Evolutionary conservation across 2,329 filamentous ascomycete species (phyloP).

Genomic region (Zasmidium citrigriseum): DNA sequence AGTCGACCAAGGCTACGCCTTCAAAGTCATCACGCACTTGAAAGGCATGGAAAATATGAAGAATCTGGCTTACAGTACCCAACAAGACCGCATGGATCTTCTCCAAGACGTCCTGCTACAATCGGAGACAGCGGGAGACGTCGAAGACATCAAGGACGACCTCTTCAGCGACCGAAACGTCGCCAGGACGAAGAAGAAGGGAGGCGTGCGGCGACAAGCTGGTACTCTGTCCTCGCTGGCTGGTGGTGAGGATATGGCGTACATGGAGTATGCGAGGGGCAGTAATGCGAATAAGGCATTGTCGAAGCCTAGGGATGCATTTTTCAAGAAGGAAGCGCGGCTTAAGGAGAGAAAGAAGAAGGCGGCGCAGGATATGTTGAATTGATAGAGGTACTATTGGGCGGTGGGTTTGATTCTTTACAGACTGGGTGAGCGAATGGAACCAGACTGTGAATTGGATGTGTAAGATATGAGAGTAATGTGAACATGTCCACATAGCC

Average conservation of each 20-base stretch:
- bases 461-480: neutral
- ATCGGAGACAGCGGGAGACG: slow-evolving; percentile 71
- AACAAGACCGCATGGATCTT: slow-evolving; percentile 79
- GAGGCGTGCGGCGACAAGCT: slow-evolving; percentile 73
- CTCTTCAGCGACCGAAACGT: slow-evolving; percentile 61
- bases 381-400: neutral
- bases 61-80: slow-evolving; percentile 75
- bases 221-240: slow-evolving; percentile 83
- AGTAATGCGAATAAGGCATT: slow-evolving; percentile 48
- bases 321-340: slow-evolving; percentile 46
- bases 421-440: neutral
- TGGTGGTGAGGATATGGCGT: slow-evolving; percentile 97
- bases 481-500: too few relatives aligned
- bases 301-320: slow-evolving; percentile 45
- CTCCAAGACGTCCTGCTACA: slow-evolving; percentile 87
- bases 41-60: slow-evolving; percentile 85
- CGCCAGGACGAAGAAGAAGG: slow-evolving; percentile 43
- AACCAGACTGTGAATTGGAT: neutral
- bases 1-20: slow-evolving; percentile 96
- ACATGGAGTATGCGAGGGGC: slow-evolving; percentile 50
- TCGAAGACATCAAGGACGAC: slow-evolving; percentile 70
- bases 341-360: slow-evolving; percentile 36
- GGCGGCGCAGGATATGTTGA: slow-evolving; percentile 9
- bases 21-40: slow-evolving; percentile 97
- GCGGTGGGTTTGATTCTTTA: too few relatives aligned